Conservation (phyloP, 2,329 filamentous ascomycete species). For the Mycocentrospora acerina region DNA sequence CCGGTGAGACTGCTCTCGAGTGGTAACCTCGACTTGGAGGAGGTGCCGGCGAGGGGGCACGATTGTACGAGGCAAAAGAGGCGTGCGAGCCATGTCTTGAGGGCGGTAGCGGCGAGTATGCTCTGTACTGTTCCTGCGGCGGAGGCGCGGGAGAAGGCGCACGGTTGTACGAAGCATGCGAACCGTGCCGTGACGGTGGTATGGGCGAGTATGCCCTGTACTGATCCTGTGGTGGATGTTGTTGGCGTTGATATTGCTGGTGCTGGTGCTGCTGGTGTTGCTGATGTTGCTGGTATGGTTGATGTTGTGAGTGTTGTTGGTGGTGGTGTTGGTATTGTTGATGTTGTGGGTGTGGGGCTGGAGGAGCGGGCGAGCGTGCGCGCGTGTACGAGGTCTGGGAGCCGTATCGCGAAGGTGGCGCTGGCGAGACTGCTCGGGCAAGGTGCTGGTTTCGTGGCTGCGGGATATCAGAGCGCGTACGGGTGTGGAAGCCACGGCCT, state of each 20-base stretch:
- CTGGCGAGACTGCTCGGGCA: slow-evolving; percentile 25
- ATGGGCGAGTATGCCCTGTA: slow-evolving; percentile 27
- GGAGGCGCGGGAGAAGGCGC: slow-evolving; percentile 25
- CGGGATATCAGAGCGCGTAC: slow-evolving; percentile 32
- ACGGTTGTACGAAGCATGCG: slow-evolving; percentile 28
- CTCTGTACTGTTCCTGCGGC: slow-evolving; percentile 23
- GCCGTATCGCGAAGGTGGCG: slow-evolving; percentile 23
- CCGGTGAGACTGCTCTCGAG: slow-evolving; percentile 23
- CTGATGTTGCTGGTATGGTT: slow-evolving; percentile 17
- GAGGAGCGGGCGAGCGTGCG: slow-evolving; percentile 24
- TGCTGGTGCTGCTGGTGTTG: slow-evolving; percentile 9
- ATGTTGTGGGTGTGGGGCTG: slow-evolving; percentile 14
- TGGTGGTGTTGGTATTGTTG: slow-evolving; percentile 15
- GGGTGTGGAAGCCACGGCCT: slow-evolving; percentile 23
- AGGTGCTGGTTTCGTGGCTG: slow-evolving; percentile 17
- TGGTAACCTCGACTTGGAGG: slow-evolving; percentile 19
- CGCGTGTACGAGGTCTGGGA: slow-evolving; percentile 25
- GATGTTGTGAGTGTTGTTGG: slow-evolving; percentile 21
- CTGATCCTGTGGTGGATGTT: slow-evolving; percentile 16
- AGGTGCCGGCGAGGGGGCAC: slow-evolving; percentile 28
- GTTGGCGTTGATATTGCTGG: slow-evolving; percentile 18
- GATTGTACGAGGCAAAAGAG: too few relatives aligned
- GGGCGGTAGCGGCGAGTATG: slow-evolving; percentile 31
- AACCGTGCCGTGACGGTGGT: slow-evolving; percentile 24
- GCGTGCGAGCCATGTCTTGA: slow-evolving; percentile 32